A percentile compares a stretch with the other conserved stretches of the same genome.
Evolutionary conservation across 352 stramenopile genomes (phyloP).

Genomic region (Pythium phragmiticola): DNA sequence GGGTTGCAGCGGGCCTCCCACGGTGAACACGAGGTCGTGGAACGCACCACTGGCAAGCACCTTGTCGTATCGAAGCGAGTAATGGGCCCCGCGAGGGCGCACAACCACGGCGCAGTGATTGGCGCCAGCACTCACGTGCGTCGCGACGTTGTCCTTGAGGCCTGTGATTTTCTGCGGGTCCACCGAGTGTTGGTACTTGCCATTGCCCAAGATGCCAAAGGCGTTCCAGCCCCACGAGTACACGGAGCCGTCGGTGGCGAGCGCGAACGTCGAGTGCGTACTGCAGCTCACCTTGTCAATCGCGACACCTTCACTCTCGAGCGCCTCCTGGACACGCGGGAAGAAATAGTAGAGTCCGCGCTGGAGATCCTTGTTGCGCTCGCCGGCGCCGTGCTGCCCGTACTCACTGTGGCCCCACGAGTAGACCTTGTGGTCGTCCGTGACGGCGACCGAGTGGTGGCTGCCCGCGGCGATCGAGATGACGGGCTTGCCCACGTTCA

Average conservation of each 20-base stretch:
- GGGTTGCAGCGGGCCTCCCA: conserved; percentile 29
- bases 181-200: conserved; percentile 73
- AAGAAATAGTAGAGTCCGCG: conserved; percentile 75
- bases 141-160: conserved; percentile 54
- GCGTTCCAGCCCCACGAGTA: conserved; percentile 90
- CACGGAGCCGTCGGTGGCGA: conserved; percentile 49
- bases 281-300: conserved; percentile 52
- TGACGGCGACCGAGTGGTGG: conserved; percentile 74
- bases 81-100: conserved; percentile 51
- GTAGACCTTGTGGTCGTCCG: conserved; percentile 54
- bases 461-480: conserved; percentile 63
- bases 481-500: conserved; percentile 50
- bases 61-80: conserved; percentile 58
- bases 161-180: conserved; percentile 62
- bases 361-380: conserved; percentile 70
- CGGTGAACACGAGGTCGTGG: conserved; percentile 47
- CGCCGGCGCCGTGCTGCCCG: conserved; percentile 69
- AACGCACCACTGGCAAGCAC: conserved; percentile 54
- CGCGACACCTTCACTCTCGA: conserved; percentile 36
- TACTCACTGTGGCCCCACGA: conserved; percentile 85
- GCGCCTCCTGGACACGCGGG: conserved; percentile 52
- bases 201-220: conserved; percentile 71
- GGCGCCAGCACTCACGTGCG: conserved; percentile 56
- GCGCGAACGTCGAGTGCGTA: conserved; percentile 72
- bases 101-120: conserved; percentile 70